Conservation (phyloP, 2,329 filamentous ascomycete species). For the Ophiocordyceps polyrhachis-furcata region DNA sequence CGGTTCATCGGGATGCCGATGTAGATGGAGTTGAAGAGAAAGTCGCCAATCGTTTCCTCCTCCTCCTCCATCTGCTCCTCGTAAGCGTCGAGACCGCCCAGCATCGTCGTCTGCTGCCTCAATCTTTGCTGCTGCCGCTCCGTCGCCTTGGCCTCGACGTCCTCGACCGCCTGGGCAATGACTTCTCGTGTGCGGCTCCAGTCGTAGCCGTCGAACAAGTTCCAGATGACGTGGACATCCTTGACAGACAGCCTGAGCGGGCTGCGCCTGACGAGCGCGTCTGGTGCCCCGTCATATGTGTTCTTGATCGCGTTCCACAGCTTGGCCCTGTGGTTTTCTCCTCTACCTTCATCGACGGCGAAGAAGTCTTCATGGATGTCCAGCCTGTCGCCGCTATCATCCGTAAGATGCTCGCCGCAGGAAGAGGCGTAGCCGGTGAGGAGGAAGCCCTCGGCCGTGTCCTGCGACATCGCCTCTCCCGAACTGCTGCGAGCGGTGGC, state of each 20-base stretch:
- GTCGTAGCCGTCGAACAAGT: conserved; percentile 93
- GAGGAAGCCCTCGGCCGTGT: conserved; percentile 17
- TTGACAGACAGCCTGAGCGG: conserved; percentile 63
- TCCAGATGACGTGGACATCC: conserved; percentile 91
- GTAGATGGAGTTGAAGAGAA: conserved; percentile 96
- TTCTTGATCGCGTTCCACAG: conserved; percentile 67
- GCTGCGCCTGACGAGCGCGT: conserved; percentile 40
- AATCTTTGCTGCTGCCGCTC: conserved; percentile 40
- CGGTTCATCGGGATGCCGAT: conserved; percentile 78
- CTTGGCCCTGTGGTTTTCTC: conserved; percentile 41
- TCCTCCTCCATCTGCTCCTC: conserved; percentile 65
- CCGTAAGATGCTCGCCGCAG: conserved; percentile 20
- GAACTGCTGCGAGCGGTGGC: conserved; percentile 17
- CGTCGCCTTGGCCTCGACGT: conserved; percentile 66
- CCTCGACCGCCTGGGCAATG: conserved; percentile 73
- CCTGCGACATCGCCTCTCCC: conserved; percentile 14
- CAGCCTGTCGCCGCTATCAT: conserved; percentile 36
- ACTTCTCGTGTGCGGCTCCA: conserved; percentile 77
- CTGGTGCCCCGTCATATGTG: conserved; percentile 49
- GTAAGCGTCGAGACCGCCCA: conserved; percentile 25
- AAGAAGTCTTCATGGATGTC: conserved; percentile 68
- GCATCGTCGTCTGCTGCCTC: not conserved
- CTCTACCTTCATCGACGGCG: conserved; percentile 36
- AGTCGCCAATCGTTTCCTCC: conserved; percentile 78
- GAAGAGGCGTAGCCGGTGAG: conserved; percentile 13